Conservation (phyloP, 2,329 filamentous ascomycete species). For the Saccharata proteae region DNA sequence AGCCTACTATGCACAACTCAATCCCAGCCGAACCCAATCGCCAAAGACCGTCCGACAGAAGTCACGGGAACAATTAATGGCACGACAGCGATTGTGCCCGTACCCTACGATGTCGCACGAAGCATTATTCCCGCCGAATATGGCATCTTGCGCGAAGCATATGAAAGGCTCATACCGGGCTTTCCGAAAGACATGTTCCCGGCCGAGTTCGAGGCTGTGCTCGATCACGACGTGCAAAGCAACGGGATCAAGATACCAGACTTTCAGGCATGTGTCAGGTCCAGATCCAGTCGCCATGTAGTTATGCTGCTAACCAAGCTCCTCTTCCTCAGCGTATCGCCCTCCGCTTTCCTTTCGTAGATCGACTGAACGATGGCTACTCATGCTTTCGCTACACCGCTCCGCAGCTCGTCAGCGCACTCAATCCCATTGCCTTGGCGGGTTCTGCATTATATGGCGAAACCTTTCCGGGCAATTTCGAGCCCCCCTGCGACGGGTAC, state of each 20-base stretch:
- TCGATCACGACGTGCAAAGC: slow-evolving; percentile 41
- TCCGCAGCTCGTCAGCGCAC: slow-evolving; percentile 34
- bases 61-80: slow-evolving; percentile 44
- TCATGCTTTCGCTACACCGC: slow-evolving; percentile 41
- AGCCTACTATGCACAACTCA: slow-evolving; percentile 15
- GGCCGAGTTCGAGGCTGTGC: slow-evolving; percentile 36
- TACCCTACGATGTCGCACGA: slow-evolving; percentile 35
- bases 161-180: slow-evolving; percentile 33
- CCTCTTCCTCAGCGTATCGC: slow-evolving; percentile 30
- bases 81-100: slow-evolving; percentile 41
- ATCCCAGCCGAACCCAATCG: slow-evolving; percentile 37
- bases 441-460: slow-evolving; percentile 37
- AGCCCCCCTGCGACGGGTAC: slow-evolving; percentile 41
- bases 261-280: slow-evolving; percentile 32
- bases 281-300: slow-evolving; percentile 8
- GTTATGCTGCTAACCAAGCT: slow-evolving; percentile 14
- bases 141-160: slow-evolving; percentile 38
- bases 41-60: slow-evolving; percentile 32
- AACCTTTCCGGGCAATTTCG: slow-evolving; percentile 31
- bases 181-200: slow-evolving; percentile 44
- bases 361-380: slow-evolving; percentile 38
- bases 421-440: slow-evolving; percentile 30
- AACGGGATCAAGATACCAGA: slow-evolving; percentile 32
- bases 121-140: slow-evolving; percentile 38
- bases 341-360: slow-evolving; percentile 45